Evolutionary conservation across 139 green algal species (phyloP), one percentile per base, ranked within the genome.

Genomic region (Chlamydomonas sphaeroides): DNA sequence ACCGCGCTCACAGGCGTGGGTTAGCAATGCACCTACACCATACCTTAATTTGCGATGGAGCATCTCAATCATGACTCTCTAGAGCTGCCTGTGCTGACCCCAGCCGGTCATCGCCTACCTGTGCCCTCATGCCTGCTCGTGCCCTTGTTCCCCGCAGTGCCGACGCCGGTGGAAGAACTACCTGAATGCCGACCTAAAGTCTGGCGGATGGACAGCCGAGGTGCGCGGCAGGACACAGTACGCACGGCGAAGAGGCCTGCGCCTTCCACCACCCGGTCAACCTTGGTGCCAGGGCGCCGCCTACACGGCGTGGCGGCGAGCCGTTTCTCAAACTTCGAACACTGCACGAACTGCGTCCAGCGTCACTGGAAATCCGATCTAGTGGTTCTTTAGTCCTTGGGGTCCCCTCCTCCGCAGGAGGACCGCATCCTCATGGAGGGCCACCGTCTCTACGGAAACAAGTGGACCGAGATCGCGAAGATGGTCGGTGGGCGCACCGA

Each of bases 121-220:
- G 18, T n/a, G 30, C 35, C 25, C 39, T 48, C 35, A 33, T 26
- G 33, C 14, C 42, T 75, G 73, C 68, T 25, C 83, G 67, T 26
- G 7, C 5, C 41, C 30, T 18, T 38, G 23, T 45, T 59, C 65
- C 5, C 49, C 75, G n/a, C 87, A 94, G 90, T 93, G 89, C 41
- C 89, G 91, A 3, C 66, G 94, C 3, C 72, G 94, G 41, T 97
- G 93, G 94, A 94, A 95, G 71, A 95, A 95, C 63, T 92, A 83
- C 73, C 67, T 97, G 30, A 95, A 92, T 76, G 83, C 89, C 23
- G 80, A 92, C 28, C 78, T 93, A 5, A 97, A 96, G 78, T 92
- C 93, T 57, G 92, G 93, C 15, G 75, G 82, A 3, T 91, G 87
- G 87, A 84, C 41, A 28, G 49, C 72, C 6, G 79, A 91, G 49